These are phyloP conservation scores for Aspergillus uvarum DNA, from an alignment of 2,329 filamentous ascomycete species.

Conservation along the genomic window DNA sequence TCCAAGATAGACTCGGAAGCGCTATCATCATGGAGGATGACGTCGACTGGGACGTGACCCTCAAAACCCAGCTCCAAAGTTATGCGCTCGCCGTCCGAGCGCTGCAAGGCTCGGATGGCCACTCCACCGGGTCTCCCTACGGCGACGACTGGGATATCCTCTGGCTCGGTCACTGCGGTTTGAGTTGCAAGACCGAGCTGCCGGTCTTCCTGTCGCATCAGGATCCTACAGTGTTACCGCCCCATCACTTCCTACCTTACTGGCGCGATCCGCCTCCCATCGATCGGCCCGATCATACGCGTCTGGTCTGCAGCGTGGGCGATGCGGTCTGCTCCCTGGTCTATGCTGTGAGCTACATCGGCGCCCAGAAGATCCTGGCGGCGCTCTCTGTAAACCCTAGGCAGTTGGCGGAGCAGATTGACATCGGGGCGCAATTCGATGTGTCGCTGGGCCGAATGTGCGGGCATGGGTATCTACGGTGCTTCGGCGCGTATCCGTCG, in stretches of 20 bases:
- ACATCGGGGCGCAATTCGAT: slow-evolving; percentile 25
- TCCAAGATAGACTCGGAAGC: slow-evolving; percentile 15
- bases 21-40: slow-evolving; percentile 22
- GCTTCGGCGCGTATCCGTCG: slow-evolving; percentile 20
- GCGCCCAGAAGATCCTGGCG: slow-evolving; percentile 21
- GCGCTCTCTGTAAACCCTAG: slow-evolving; percentile 22
- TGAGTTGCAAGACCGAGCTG: slow-evolving; percentile 16
- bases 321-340: slow-evolving; percentile 22
- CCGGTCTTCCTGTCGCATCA: slow-evolving; percentile 15
- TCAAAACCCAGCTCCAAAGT: slow-evolving; percentile 18
- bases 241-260: slow-evolving; percentile 23
- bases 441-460: slow-evolving; percentile 24
- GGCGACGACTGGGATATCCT: slow-evolving; percentile 24
- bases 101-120: slow-evolving; percentile 1
- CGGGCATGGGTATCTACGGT: slow-evolving; percentile 20
- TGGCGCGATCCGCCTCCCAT: slow-evolving; percentile 20
- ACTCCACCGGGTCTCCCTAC: slow-evolving; percentile 9
- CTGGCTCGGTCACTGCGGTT: slow-evolving; percentile 28
- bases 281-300: slow-evolving; percentile 11
- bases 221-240: slow-evolving; percentile 18
- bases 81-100: slow-evolving; percentile 12
- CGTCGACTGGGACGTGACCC: slow-evolving; percentile 15
- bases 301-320: slow-evolving; percentile 15
- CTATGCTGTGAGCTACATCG: slow-evolving; percentile 24
- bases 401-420: slow-evolving; percentile 20